Evolutionary conservation across 1,139 yeast genomes (phyloP), one percentile per base, ranked within the genome.

Genomic region (Diutina catenulata): DNA sequence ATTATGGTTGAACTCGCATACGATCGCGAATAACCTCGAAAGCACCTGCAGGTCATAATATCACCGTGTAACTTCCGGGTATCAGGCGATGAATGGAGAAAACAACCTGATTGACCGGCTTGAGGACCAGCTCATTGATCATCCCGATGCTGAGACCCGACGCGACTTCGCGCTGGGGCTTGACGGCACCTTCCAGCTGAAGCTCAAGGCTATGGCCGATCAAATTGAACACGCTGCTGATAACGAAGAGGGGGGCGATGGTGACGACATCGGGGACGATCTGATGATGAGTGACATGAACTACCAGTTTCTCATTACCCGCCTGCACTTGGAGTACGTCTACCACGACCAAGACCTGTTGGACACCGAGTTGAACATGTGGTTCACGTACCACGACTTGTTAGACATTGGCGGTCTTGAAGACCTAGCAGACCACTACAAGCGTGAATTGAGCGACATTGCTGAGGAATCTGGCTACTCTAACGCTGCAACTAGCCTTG

Each of bases 331-430:
- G n/a, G 57, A 66, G 2, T 80, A 73, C 56, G 53, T 60, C 2
- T 60, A 68, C 42, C 40, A 50, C 10, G 80, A 75, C 41, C 48
- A 51, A 20, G 62, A 60, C 5, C 48, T 52, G 0, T 55, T 78
- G 21, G 52, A 52, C 10, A 54, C 57, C 4, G 86, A 79, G 45
- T 44, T 80, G 16, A 62, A 66, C 31, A 80, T 77, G 38, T 80
- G 93, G 93, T 80, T 80, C 47, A 62, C 72, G 5, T 50, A 51
- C 32, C 55, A 62, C 36, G 91, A 80, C 50, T 61, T 72, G 36
- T 47, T 48, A 24, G 43, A 49, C 3, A 42, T 65, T 15, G 56
- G 40, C 39, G 5, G 25, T 3, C 25, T 31, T 11, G 18, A 13
- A 3, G 35, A 31, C n/a, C n/a, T 31, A 2, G 35, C 35, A 7